Evolutionary conservation across 805 yeast genomes (phyloP), one percentile per base, ranked within the genome.

Genomic region (Maudiozyma barnettii): DNA sequence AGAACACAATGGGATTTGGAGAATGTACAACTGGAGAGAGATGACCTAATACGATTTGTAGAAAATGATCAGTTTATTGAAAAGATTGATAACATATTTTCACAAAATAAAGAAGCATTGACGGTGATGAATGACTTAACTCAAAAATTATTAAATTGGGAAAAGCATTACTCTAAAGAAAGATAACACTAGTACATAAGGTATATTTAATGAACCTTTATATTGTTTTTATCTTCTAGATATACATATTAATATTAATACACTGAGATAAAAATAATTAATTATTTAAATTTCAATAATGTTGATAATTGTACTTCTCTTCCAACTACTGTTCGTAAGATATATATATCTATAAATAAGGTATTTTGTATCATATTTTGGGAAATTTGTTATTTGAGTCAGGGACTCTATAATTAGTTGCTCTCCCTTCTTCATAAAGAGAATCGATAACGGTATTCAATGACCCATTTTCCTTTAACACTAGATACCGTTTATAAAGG

Each of bases 1-100:
- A 74, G 95, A 46, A 84, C 95, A 1, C 96, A 89, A 63, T 66
- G 84, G 52, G 98, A 91, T 59, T 68, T 91, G 51, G 82, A 83
- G 41, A 77, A 76, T 45, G 95, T 88, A 56, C 82, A 81, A 54
- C 68, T 73, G n/a, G 77, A 74, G 40, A 78, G 81, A 46, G 70
- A 68, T 26, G 75, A 72, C 47, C 59, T 81, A 45, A 66, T 77
- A 30, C 69, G 69, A 45, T 75, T 69, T 57, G 72, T 72, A 12
- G 73, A 70, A 49, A 76, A 71, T 45, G 70, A 67, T 18, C 59
- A 54, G 19, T 63, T 66, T 48, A 69, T 69, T 47, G 57, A 57
- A 30, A 64, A 67, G 43, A 69, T 74, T 35, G 73, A 72, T 43
- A 54, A 57, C 1, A 59, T 79, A 26, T 72, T 78, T 45, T 68